Conservation (phyloP, 208 protist species). For the Phytomonas francai region DNA sequence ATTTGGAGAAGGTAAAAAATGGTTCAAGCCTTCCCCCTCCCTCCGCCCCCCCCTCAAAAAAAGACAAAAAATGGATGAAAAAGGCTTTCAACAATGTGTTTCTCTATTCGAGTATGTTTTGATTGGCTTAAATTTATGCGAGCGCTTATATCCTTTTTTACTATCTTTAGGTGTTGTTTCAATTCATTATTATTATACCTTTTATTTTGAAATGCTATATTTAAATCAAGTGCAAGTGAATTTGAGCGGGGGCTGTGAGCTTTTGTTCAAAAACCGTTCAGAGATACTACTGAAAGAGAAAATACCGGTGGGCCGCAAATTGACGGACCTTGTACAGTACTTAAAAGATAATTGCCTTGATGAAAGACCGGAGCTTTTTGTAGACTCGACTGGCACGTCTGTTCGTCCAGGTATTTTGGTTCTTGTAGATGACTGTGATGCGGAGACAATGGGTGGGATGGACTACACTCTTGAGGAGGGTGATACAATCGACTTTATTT, state of each 20-base stretch:
- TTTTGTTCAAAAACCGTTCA: constrained; percentile 65
- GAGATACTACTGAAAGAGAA: constrained; percentile 20
- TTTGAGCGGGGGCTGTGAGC: constrained; percentile 73
- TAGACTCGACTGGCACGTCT: constrained; percentile 44
- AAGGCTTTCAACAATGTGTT: neutral
- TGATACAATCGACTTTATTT: constrained; percentile 90
- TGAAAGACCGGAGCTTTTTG: constrained; percentile 68
- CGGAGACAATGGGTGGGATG: constrained; percentile 84
- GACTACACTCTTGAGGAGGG: constrained; percentile 73
- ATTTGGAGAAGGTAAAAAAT: no score
- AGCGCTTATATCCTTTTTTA: neutral
- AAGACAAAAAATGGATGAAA: neutral
- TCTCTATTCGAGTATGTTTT: neutral
- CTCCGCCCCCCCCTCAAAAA: no score
- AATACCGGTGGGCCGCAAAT: constrained; percentile 30
- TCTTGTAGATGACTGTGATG: constrained; percentile 91
- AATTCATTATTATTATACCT: neutral
- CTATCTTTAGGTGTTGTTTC: neutral
- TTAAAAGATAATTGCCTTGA: constrained; percentile 43
- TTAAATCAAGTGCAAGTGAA: constrained; percentile 12
- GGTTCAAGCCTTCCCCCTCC: no score
- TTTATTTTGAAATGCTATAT: constrained; percentile 2
- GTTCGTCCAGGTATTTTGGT: constrained; percentile 91
- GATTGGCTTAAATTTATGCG: neutral
- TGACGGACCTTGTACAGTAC: constrained; percentile 45